Evolutionary conservation across 306 rosid genomes (phyloP).

Genomic region (Trifolium repens): DNA sequence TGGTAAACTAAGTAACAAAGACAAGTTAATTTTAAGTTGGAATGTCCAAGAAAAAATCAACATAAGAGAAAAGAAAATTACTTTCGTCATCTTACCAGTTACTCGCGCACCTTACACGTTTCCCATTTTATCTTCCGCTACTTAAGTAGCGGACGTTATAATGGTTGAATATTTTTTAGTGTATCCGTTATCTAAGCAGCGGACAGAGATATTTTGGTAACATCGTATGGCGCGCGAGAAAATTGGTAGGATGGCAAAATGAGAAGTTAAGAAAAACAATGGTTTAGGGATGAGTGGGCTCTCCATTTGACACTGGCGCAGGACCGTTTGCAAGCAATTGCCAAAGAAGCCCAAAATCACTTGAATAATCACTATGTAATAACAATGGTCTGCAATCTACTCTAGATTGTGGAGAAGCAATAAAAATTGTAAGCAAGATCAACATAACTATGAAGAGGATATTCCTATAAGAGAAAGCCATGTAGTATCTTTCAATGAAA

Average conservation of each 20-base stretch:
- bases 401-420: conserved; percentile 28
- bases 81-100: too few species aligned
- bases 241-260: too few species aligned
- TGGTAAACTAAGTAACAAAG: not conserved
- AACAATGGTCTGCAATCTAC: conserved; percentile 43
- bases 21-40: not conserved
- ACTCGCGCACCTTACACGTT: too few species aligned
- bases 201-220: too few species aligned
- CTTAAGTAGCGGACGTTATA: too few species aligned
- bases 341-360: conserved; percentile 33
- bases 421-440: conserved; percentile 14
- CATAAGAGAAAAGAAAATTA: not conserved
- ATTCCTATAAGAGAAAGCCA: conserved; percentile 37
- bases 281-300: conserved; percentile 24
- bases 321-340: conserved; percentile 33
- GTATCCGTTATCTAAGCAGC: too few species aligned
- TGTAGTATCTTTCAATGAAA: not conserved
- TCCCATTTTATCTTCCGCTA: too few species aligned
- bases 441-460: conserved; percentile 32
- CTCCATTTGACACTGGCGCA: not conserved
- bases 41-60: not conserved
- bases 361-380: conserved; percentile 7
- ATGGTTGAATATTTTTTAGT: too few species aligned
- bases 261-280: not conserved
- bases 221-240: too few species aligned